phyloP scores from a whole-genome alignment of 495 filamentous ascomycete genomes.

The Terfezia claveryi region DNA sequence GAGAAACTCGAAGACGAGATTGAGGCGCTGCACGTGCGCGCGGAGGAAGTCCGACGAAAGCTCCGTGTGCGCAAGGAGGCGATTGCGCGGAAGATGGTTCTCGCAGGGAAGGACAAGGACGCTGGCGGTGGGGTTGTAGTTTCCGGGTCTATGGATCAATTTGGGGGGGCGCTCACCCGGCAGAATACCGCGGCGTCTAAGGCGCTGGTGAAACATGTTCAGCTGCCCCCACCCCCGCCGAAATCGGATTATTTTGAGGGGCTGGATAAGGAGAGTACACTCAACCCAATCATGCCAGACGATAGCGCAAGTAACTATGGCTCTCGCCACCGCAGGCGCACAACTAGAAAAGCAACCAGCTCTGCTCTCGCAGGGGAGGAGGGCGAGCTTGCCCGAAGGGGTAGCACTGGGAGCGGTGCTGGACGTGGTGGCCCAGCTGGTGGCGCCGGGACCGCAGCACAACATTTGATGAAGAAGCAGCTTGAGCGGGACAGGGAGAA shows the following conservation, averaged over 20 bases:
- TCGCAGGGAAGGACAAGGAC: slow-evolving; percentile 8
- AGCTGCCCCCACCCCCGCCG: not conserved
- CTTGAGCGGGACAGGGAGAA: slow-evolving; percentile 7
- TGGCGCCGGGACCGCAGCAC: not conserved
- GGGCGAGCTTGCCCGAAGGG: not conserved
- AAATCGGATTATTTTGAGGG: slow-evolving; percentile 14
- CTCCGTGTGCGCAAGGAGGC: slow-evolving; percentile 50
- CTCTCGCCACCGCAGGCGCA: slow-evolving; percentile 12
- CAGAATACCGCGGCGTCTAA: not conserved
- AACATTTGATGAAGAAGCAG: slow-evolving; percentile 6
- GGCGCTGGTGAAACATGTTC: not conserved
- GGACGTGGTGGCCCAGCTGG: slow-evolving; percentile 3
- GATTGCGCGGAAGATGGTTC: slow-evolving; percentile 41
- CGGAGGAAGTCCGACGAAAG: slow-evolving; percentile 56
- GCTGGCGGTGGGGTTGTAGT: not conserved
- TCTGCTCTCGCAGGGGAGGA: not conserved
- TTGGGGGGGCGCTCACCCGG: not conserved
- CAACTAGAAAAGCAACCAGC: not conserved
- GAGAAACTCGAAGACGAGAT: slow-evolving; percentile 89
- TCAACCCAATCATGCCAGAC: slow-evolving; percentile 26
- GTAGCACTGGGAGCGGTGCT: slow-evolving; percentile 3
- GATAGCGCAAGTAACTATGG: slow-evolving; percentile 74
- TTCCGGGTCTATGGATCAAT: not conserved
- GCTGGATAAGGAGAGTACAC: slow-evolving; percentile 13
- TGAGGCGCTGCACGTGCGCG: slow-evolving; percentile 67